A percentile compares a stretch with the other conserved stretches of the same genome.
Evolutionary conservation across 176 grass and related monocot genomes (phyloP).

Genomic region (Saccharum officinarum): DNA sequence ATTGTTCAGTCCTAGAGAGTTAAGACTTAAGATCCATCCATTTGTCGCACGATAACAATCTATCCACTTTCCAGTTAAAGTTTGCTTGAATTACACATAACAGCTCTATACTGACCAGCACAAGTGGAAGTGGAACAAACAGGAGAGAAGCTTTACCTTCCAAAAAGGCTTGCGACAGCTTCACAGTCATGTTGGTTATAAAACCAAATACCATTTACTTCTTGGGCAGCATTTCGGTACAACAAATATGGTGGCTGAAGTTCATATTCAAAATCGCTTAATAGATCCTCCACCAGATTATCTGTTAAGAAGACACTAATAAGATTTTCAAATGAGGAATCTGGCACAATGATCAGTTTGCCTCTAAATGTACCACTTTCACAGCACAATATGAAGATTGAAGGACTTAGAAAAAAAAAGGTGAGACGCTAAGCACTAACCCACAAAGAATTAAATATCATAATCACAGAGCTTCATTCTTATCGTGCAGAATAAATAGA

Average conservation of each 20-base stretch:
- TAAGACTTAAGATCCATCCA: background rate
- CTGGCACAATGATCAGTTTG: background rate
- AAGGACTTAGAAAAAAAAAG: background rate
- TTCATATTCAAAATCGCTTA: conserved; percentile 95
- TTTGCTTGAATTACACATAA: background rate
- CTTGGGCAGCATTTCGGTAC: conserved; percentile 83
- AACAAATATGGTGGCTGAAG: conserved; percentile 89
- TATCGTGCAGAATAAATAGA: background rate
- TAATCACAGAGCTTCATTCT: background rate
- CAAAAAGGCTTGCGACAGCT: conserved; percentile 79
- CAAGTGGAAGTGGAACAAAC: background rate
- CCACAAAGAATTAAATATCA: background rate
- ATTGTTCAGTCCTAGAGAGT: background rate
- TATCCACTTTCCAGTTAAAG: background rate
- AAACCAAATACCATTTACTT: conserved; percentile 98
- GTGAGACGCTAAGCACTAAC: background rate
- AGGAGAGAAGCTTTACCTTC: conserved; percentile 43
- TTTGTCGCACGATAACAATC: background rate
- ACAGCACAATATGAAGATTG: background rate
- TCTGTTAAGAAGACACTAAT: conserved; percentile 46
- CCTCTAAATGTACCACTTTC: background rate
- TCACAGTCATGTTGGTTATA: conserved; percentile 85
- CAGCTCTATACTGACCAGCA: background rate
- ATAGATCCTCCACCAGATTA: conserved; percentile 94
- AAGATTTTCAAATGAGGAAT: background rate